Conservation (phyloP, 1,284 basidiomycete species). For the Inonotus obliquus region DNA sequence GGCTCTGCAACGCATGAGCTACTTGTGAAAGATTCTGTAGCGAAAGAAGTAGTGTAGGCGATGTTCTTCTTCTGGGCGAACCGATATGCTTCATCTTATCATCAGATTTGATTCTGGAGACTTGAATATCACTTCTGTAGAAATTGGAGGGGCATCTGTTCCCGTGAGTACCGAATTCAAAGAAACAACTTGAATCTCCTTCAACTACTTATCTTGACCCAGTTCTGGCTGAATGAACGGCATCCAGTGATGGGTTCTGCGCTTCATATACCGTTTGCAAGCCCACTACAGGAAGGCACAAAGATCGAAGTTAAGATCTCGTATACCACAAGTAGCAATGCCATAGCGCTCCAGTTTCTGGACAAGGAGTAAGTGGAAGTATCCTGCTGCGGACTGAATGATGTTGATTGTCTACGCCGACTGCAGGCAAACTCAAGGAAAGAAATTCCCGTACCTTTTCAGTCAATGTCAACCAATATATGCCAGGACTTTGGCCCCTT, state of each 20-base stretch:
- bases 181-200: not conserved
- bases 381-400: not conserved
- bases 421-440: conserved; percentile 84
- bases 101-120: conserved; percentile 75
- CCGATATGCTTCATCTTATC: conserved; percentile 16
- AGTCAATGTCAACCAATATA: conserved; percentile 95
- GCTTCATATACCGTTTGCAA: conserved; percentile 48
- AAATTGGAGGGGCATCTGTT: conserved; percentile 40
- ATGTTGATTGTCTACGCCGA: not conserved
- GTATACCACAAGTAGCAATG: conserved; percentile 74
- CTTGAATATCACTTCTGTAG: conserved; percentile 59
- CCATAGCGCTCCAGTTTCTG: conserved; percentile 93
- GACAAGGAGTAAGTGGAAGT: conserved; percentile 59
- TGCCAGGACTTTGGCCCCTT: conserved; percentile 73
- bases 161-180: conserved; percentile 36
- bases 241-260: conserved; percentile 73
- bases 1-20: conserved; percentile 74
- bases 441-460: conserved; percentile 85
- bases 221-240: conserved; percentile 51
- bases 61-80: conserved; percentile 20
- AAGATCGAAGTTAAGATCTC: conserved; percentile 53
- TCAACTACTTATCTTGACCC: not conserved
- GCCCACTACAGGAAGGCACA: conserved; percentile 37
- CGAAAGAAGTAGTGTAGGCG: conserved; percentile 60
- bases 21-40: conserved; percentile 50